Evolutionary conservation across 768 basidiomycete genomes (phyloP), one percentile per base, ranked within the genome.

Genomic region (Kwoniella pini): DNA sequence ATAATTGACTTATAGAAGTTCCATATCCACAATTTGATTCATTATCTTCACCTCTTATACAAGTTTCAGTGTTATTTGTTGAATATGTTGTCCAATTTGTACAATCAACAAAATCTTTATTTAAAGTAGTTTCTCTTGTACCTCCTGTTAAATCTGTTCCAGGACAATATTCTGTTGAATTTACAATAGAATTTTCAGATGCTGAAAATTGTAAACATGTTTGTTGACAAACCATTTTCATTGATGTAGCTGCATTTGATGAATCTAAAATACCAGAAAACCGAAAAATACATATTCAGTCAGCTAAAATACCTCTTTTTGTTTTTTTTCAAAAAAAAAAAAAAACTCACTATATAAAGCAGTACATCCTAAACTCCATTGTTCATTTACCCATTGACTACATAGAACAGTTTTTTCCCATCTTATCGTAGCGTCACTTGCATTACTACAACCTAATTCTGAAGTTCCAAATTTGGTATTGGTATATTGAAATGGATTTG

Each of bases 371-470:
- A 62, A 33, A 22, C 66, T 65, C 67, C 69, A 78, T 51, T 51
- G n/a, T 33, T 70, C 64, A 45, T 78, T 78, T 39, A 76, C 73
- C 77, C 77, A 78, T 48, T 67, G 53, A 12, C 67, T 70, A 46
- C 77, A 79, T 19, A 77, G 49, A n/a, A 77, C 73, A 19, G 77
- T 76, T 57, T 76, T 60, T 57, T 72, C 65, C 53, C 67, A 79
- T 26, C 74, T 45, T 26, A 79, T 66, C 13, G 66, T 63, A 6
- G 70, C 71, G 6, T 38, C 55, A 0, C 63, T 67, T 4, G 75
- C 75, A 60, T 77, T 77, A 12, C 57, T 61, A 54, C 77, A 79
- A 11, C 76, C 77, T n/a, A 79, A 64, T 55, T 76, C 63, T 27
- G 69, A 59, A 15, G 43, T 60, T 2, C 59, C 52, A 42, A 77